These are phyloP conservation scores for Boletus patriciae DNA, from an alignment of 768 basidiomycete genomes.

Conservation along the genomic window DNA sequence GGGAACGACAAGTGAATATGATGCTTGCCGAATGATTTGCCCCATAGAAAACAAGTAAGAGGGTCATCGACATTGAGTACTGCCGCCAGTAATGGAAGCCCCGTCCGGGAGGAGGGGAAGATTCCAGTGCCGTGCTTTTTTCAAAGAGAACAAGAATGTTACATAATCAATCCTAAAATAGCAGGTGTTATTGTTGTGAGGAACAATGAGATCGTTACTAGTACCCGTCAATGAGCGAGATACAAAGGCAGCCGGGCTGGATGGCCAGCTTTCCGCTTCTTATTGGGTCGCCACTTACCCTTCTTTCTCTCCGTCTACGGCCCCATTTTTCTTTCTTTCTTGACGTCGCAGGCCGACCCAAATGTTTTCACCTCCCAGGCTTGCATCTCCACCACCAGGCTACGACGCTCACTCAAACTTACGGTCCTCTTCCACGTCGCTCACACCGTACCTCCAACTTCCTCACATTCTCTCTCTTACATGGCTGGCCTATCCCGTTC, in stretches of 20 bases:
- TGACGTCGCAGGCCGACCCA: slow-evolving; percentile 41
- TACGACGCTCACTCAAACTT: slow-evolving; percentile 52
- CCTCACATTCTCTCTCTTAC: slow-evolving; percentile 81
- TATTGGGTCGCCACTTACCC: slow-evolving; percentile 9
- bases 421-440: slow-evolving; percentile 34
- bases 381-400: slow-evolving; percentile 49
- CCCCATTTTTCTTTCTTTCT: slow-evolving; percentile 10
- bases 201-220: slow-evolving; percentile 26
- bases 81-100: too few relatives aligned
- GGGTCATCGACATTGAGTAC: too few relatives aligned
- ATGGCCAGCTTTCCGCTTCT: slow-evolving; percentile 13
- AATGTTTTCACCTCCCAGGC: slow-evolving; percentile 33
- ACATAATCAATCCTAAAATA: slow-evolving; percentile 15
- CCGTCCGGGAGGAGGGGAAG: too few relatives aligned
- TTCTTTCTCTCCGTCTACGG: slow-evolving; percentile 15
- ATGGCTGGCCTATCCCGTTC: slow-evolving; percentile 89
- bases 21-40: too few relatives aligned
- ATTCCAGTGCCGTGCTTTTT: neutral
- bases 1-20: too few relatives aligned
- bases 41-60: too few relatives aligned
- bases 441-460: slow-evolving; percentile 83
- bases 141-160: neutral
- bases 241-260: slow-evolving; percentile 22
- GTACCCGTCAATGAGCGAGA: neutral
- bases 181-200: slow-evolving; percentile 31